These are phyloP conservation scores for Saposhnikovia divaricata DNA, from an alignment of 129 eudicot genomes.

Conservation along the genomic window DNA sequence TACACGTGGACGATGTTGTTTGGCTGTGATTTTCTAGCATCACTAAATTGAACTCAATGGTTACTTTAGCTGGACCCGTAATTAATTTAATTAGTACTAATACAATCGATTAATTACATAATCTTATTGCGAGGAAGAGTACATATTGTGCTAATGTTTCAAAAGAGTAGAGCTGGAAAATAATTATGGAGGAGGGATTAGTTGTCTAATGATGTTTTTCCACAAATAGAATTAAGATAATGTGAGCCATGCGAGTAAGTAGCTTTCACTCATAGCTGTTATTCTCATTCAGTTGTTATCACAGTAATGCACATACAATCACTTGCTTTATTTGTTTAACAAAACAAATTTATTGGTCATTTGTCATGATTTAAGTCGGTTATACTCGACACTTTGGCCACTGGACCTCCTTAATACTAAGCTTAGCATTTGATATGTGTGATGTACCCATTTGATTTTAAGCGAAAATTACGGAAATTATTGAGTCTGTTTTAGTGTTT, in stretches of 20 bases:
- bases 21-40: not conserved
- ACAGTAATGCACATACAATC: slow-evolving; percentile 10
- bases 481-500: not conserved
- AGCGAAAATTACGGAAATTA: not conserved
- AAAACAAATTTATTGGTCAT: slow-evolving; percentile 14
- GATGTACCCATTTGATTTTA: not conserved
- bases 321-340: slow-evolving; percentile 18
- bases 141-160: slow-evolving; percentile 6
- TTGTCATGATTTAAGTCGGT: slow-evolving; percentile 13
- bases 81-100: not conserved
- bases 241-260: slow-evolving; percentile 8
- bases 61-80: slow-evolving; percentile 6
- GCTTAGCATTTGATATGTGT: not conserved
- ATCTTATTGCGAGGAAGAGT: not conserved
- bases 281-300: slow-evolving; percentile 5
- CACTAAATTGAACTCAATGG: not conserved
- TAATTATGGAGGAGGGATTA: slow-evolving; percentile 13
- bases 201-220: slow-evolving; percentile 20
- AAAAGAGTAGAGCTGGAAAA: slow-evolving; percentile 9
- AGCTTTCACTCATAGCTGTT: slow-evolving; percentile 15
- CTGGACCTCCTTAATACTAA: not conserved
- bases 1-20: not conserved
- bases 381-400: not conserved
- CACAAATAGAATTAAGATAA: slow-evolving; percentile 18
- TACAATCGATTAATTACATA: not conserved